Evolutionary conservation across 2,329 filamentous ascomycete species (phyloP), one percentile per base, ranked within the genome.

Genomic region (Sporothrix variecibatus): DNA sequence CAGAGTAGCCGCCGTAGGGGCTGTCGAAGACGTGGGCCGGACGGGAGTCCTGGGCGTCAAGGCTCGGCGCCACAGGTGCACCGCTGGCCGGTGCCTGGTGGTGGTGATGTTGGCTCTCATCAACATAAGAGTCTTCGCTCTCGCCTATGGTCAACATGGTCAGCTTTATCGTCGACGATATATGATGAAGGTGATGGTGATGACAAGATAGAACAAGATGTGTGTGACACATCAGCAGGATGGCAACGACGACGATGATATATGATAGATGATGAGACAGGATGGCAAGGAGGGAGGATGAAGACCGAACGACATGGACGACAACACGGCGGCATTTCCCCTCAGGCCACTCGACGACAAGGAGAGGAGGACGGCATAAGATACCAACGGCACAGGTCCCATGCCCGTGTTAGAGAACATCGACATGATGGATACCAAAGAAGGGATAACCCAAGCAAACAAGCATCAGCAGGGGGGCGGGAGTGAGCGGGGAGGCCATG

Each of bases 21-120:
- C 89, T 86, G 38, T 67, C 38, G 82, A 96, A 97, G 77, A 92
- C 91, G 75, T 96, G 93, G 58, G 89, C 85, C 73, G 91, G 91
- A 78, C 93, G 92, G 76, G 93, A 87, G 79, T 95, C 92, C 76
- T 90, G 51, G 1, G 31, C 40, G 53, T 46, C 38, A 1, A 67
- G 40, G 8, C 31, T n/a, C 5, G 23, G 20, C 49, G 51, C 38
- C 34, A 67, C 11, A 6, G 31, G 28, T 8, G 53, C 51, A 20
- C 38, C 49, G 20, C 53, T 64, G 3, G 65, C 23, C 26, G 70
- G 49, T 26, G 43, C 43, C 62, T 72, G 70, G 12, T 72, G 70
- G 26, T 73, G 75, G 28, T 73, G 74, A 23, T 77, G 75, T 46
- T 76, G 76, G 53, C 72, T 38, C 8, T 75, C 72, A 64, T 74